phyloP scores from a whole-genome alignment of 768 basidiomycete genomes.

The Boletus insuetus region DNA sequence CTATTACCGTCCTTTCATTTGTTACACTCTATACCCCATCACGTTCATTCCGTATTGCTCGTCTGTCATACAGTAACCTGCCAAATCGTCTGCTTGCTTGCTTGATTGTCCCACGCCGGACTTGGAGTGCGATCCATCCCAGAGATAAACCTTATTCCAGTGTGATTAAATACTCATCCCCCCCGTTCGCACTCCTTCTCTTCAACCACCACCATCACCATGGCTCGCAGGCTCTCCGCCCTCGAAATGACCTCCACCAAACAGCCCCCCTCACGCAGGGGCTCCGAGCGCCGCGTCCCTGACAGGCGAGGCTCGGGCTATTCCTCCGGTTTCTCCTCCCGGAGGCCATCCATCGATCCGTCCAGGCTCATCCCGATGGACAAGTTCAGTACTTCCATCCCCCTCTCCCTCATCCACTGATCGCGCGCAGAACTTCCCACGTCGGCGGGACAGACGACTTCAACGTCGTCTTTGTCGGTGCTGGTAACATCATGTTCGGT shows the following conservation, averaged over 20 bases:
- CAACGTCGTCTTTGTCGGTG: slow-evolving; percentile 93
- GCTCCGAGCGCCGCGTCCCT: slow-evolving; percentile 41
- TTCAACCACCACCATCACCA: slow-evolving; percentile 16
- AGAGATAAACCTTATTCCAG: slow-evolving; percentile 14
- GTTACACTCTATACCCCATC: slow-evolving; percentile 24
- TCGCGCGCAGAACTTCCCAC: slow-evolving; percentile 42
- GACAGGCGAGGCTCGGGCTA: slow-evolving; percentile 51
- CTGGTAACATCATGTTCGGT: slow-evolving; percentile 99
- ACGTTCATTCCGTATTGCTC: slow-evolving; percentile 17
- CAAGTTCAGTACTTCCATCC: slow-evolving; percentile 46
- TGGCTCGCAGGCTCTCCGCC: slow-evolving; percentile 24
- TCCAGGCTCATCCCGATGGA: slow-evolving; percentile 75
- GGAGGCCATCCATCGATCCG: slow-evolving; percentile 76
- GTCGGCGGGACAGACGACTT: slow-evolving; percentile 69
- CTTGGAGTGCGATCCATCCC: too few species aligned
- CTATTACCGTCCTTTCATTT: slow-evolving; percentile 24
- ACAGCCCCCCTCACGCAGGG: slow-evolving; percentile 40
- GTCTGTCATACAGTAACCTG: slow-evolving; percentile 10
- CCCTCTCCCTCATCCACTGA: slow-evolving; percentile 1
- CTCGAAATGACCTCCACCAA: slow-evolving; percentile 34
- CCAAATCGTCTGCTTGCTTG: neutral
- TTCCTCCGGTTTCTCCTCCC: slow-evolving; percentile 45
- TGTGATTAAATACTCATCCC: slow-evolving; percentile 8
- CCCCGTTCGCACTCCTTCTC: neutral
- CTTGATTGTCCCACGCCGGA: slow-evolving; percentile 7